Percentiles rank a stretch among this genome's conserved stretches.
phyloP scores from a whole-genome alignment of 345 rosid species.

The Dipteronia dyeriana region DNA sequence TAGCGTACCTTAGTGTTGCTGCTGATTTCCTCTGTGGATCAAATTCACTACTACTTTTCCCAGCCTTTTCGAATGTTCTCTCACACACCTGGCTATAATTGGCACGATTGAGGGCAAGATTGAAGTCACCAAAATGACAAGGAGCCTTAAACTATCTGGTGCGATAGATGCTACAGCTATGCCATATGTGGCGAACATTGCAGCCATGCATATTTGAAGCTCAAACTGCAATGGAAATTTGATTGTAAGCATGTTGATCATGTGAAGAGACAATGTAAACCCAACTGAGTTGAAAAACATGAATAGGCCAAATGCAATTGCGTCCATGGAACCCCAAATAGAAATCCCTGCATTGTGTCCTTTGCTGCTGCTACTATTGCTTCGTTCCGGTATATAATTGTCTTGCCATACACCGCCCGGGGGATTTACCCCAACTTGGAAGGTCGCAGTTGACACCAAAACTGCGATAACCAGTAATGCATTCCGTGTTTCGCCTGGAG shows the following conservation, averaged over 20 bases:
- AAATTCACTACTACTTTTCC: too few relatives aligned
- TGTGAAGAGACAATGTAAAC: slow-evolving; percentile 41
- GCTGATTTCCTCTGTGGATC: too few relatives aligned
- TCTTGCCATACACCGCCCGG: slow-evolving; percentile 66
- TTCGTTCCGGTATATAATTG: slow-evolving; percentile 3
- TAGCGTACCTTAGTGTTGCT: too few relatives aligned
- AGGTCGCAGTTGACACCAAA: slow-evolving; percentile 55
- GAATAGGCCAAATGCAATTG: slow-evolving; percentile 29
- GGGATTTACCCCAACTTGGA: slow-evolving; percentile 47
- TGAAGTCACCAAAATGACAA: too few relatives aligned
- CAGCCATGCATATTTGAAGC: slow-evolving; percentile 43
- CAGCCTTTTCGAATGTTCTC: too few relatives aligned
- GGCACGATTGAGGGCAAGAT: too few relatives aligned
- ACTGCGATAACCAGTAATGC: slow-evolving; percentile 46
- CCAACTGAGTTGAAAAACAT: slow-evolving; percentile 51
- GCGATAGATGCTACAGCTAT: slow-evolving; percentile 36
- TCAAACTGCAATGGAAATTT: slow-evolving; percentile 54
- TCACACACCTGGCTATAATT: too few relatives aligned
- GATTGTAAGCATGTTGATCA: slow-evolving; percentile 50
- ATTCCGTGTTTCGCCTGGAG: slow-evolving; percentile 54
- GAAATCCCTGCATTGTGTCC: slow-evolving; percentile 42
- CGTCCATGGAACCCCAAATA: slow-evolving; percentile 35
- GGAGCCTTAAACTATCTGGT: slow-evolving; percentile 20
- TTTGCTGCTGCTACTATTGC: slow-evolving; percentile 23
- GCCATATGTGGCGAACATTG: slow-evolving; percentile 42